Conservation (phyloP, 768 basidiomycete species). For the Dendrothele bispora region DNA sequence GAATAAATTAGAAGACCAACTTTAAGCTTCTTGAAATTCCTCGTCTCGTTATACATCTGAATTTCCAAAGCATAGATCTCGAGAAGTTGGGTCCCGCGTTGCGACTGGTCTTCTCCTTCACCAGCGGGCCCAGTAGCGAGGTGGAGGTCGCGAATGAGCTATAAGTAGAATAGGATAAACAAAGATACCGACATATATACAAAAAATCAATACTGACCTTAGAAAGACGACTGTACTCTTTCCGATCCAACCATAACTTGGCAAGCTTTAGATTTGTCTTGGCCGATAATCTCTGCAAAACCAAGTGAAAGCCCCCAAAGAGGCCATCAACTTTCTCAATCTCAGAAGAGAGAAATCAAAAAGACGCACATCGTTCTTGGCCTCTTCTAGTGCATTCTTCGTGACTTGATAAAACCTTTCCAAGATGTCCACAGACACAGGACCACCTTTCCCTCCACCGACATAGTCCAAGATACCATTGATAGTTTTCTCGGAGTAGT, state of each 20-base stretch:
- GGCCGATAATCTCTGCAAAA: conserved; percentile 76
- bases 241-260: conserved; percentile 94
- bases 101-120: conserved; percentile 77
- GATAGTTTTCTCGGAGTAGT: conserved; percentile 98
- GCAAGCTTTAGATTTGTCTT: conserved; percentile 98
- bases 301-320: too few relatives aligned
- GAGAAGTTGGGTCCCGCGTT: conserved; percentile 89
- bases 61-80: conserved; percentile 99
- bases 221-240: conserved; percentile 82
- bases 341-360: background rate
- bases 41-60: conserved; percentile 98
- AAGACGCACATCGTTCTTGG: conserved; percentile 85
- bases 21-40: conserved; percentile 95
- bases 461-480: conserved; percentile 98
- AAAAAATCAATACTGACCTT: conserved; percentile 57
- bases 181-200: background rate
- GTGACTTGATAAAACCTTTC: conserved; percentile 97
- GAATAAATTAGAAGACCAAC: conserved; percentile 32
- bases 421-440: conserved; percentile 79
- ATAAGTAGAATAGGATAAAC: background rate
- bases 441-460: conserved; percentile 81
- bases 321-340: too few relatives aligned
- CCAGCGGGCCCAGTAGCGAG: conserved; percentile 56
- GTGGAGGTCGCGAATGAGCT: conserved; percentile 82
- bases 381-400: conserved; percentile 84